A percentile compares a stretch with the other conserved stretches of the same genome.
These are phyloP conservation scores for Fusarium hainanense DNA, from an alignment of 2,329 filamentous ascomycete genomes.

Conservation along the genomic window DNA sequence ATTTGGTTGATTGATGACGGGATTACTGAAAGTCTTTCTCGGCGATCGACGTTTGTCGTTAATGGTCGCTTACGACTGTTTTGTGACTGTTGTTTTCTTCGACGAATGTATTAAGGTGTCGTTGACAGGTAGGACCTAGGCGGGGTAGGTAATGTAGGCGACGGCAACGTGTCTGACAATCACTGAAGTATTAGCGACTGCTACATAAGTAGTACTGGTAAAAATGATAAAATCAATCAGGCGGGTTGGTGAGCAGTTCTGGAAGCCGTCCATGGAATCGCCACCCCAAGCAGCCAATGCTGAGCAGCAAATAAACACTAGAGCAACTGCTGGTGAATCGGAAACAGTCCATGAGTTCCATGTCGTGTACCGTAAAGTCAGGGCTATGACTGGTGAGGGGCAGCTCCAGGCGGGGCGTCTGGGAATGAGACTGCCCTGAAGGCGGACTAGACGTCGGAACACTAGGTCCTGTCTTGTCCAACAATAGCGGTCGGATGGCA, in stretches of 20 bases:
- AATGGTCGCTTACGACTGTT: conserved; percentile 6
- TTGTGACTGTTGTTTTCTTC: conserved; percentile 25
- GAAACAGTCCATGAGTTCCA: conserved; percentile 11
- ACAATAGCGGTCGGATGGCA: conserved; percentile 12
- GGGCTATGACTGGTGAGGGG: conserved; percentile 32
- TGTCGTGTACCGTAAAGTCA: conserved; percentile 7
- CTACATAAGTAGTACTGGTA: background rate
- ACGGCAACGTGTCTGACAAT: conserved; percentile 30
- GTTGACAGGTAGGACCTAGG: conserved; percentile 14
- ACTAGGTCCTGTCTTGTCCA: background rate
- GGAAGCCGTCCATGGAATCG: conserved; percentile 2
- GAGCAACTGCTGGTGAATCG: conserved; percentile 22
- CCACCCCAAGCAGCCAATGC: conserved; percentile 8
- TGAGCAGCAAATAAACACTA: conserved; percentile 11
- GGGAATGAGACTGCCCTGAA: conserved; percentile 8
- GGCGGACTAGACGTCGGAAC: background rate
- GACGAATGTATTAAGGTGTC: conserved; percentile 15
- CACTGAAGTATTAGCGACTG: conserved; percentile 24
- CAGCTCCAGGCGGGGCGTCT: conserved; percentile 5
- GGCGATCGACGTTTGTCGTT: background rate
- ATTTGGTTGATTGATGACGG: background rate
- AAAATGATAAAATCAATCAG: conserved; percentile 8
- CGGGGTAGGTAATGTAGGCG: conserved; percentile 30
- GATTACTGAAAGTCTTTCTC: conserved; percentile 6
- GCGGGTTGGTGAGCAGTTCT: background rate